Conservation (phyloP, 2,329 filamentous ascomycete genomes). For the Trichoderma sp. region DNA sequence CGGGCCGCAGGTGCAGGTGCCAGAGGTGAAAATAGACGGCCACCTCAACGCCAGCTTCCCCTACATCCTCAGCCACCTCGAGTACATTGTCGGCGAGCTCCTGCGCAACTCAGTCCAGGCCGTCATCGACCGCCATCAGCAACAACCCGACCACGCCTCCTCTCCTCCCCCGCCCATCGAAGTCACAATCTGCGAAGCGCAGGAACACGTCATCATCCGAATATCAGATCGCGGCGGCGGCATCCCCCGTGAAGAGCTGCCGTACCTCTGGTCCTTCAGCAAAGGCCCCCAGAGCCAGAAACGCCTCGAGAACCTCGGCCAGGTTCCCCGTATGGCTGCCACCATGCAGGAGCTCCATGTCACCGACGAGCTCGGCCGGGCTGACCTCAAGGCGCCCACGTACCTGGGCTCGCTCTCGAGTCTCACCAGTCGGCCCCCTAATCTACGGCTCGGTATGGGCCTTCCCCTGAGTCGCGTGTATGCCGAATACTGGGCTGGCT, state of each 20-base stretch:
- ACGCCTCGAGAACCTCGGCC: slow-evolving; percentile 77
- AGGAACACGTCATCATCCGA: slow-evolving; percentile 92
- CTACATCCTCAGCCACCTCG: slow-evolving; percentile 91
- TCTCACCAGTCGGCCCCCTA: slow-evolving; percentile 77
- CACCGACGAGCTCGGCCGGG: slow-evolving; percentile 40
- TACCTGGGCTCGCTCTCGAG: slow-evolving; percentile 67
- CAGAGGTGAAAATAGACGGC: slow-evolving; percentile 77
- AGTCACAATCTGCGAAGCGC: slow-evolving; percentile 89
- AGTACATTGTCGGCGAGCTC: slow-evolving; percentile 96
- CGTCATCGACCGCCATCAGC: slow-evolving; percentile 67
- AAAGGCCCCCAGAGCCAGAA: slow-evolving; percentile 80
- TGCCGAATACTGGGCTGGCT: slow-evolving; percentile 97
- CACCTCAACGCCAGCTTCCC: slow-evolving; percentile 90
- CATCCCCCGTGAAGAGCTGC: slow-evolving; percentile 77
- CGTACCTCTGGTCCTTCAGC: slow-evolving; percentile 93
- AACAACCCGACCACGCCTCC: slow-evolving; percentile 36
- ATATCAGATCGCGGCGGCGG: slow-evolving; percentile 95
- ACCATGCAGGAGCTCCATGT: slow-evolving; percentile 82
- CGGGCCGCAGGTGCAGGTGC: slow-evolving; percentile 66
- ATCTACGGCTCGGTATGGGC: slow-evolving; percentile 87
- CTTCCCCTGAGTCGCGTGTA: slow-evolving; percentile 91
- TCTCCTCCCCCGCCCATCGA: slow-evolving; percentile 74
- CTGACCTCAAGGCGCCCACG: slow-evolving; percentile 41
- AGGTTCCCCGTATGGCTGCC: slow-evolving; percentile 87
- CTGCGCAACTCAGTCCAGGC: slow-evolving; percentile 93